These are phyloP conservation scores for Chrysoporthe deuterocubensis DNA, from an alignment of 2,329 filamentous ascomycete genomes.

Conservation along the genomic window DNA sequence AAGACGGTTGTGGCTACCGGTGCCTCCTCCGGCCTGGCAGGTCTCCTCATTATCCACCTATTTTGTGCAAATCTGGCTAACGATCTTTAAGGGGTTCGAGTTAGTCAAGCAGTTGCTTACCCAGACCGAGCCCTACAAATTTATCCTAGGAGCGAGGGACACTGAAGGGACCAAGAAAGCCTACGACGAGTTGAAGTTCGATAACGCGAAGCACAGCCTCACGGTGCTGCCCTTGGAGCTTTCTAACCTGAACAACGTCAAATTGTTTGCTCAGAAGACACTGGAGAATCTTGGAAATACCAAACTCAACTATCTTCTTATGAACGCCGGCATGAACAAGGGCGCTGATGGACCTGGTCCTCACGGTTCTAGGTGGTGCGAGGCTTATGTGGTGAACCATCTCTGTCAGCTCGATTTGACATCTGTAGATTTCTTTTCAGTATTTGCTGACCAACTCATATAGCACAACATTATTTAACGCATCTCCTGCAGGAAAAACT, in stretches of 20 bases:
- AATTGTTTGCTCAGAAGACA: conserved; percentile 50
- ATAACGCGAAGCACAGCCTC: conserved; percentile 44
- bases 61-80: background rate
- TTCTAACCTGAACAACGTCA: conserved; percentile 48
- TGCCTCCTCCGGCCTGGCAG: conserved; percentile 53
- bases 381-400: conserved; percentile 56
- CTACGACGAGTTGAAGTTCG: conserved; percentile 47
- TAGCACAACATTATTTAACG: conserved; percentile 58
- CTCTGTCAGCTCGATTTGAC: conserved; percentile 44
- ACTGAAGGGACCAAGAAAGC: conserved; percentile 45
- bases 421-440: background rate
- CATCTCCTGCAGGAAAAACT: conserved; percentile 55
- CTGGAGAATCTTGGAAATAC: conserved; percentile 46
- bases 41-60: conserved; percentile 22
- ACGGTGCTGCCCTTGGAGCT: conserved; percentile 55
- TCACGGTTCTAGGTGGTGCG: conserved; percentile 53
- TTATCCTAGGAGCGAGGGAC: conserved; percentile 57
- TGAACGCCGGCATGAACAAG: conserved; percentile 54
- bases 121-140: conserved; percentile 48
- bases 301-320: conserved; percentile 52
- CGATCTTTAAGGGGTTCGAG: conserved; percentile 51
- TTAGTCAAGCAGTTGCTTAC: conserved; percentile 55
- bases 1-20: conserved; percentile 58
- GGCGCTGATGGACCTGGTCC: conserved; percentile 41
- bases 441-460: background rate